These are phyloP conservation scores for Lodderomyces theae DNA, from an alignment of 1,139 yeast genomes.

Conservation along the genomic window DNA sequence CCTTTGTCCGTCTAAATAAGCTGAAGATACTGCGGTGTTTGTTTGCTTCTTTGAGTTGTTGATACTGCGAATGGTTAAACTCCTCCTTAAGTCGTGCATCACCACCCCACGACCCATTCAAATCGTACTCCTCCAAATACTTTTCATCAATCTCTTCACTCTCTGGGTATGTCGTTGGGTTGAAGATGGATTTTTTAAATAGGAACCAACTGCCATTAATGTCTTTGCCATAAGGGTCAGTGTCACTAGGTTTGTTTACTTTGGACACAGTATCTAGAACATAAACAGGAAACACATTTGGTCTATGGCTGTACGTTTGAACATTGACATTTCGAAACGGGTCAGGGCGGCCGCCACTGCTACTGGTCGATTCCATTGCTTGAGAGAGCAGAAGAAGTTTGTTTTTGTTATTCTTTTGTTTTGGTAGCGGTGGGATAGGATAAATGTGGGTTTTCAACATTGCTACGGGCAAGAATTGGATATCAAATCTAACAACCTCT, in stretches of 20 bases:
- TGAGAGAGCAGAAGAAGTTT: not conserved
- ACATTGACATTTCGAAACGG: not conserved
- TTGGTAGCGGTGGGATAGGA: not conserved
- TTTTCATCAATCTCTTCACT: slow-evolving; percentile 23
- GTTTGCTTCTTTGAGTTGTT: slow-evolving; percentile 8
- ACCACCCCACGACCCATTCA: slow-evolving; percentile 64
- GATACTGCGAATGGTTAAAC: slow-evolving; percentile 5
- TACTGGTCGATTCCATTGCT: no score
- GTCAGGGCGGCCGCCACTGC: no score
- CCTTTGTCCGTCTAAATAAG: slow-evolving; percentile 8
- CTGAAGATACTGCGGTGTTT: slow-evolving; percentile 7
- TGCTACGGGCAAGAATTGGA: no score
- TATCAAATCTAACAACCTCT: no score
- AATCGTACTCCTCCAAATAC: slow-evolving; percentile 21
- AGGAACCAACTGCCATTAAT: slow-evolving; percentile 41
- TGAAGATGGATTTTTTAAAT: slow-evolving; percentile 34
- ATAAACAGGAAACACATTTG: slow-evolving; percentile 44
- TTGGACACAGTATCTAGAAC: slow-evolving; percentile 54
- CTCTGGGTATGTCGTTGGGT: slow-evolving; percentile 38
- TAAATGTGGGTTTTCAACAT: no score
- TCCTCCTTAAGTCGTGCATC: slow-evolving; percentile 51
- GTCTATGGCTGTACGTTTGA: slow-evolving; percentile 30
- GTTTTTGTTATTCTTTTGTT: not conserved
- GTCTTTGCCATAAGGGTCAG: slow-evolving; percentile 37
- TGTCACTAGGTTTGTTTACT: slow-evolving; percentile 17